Evolutionary conservation across 345 rosid genomes (phyloP).

Genomic region (Linum trigynum): DNA sequence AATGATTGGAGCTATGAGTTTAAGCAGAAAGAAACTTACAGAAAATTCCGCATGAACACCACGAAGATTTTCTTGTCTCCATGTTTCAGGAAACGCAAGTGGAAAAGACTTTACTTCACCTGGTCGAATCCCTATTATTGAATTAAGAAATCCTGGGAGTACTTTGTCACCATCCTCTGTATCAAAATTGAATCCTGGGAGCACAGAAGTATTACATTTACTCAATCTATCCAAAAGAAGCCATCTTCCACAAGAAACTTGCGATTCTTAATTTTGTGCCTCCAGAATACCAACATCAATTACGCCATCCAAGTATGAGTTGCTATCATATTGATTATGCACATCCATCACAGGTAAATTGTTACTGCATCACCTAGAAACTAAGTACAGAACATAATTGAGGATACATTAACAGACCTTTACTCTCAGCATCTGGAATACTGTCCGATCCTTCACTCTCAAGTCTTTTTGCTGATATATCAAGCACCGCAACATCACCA

Average conservation of each 20-base stretch:
- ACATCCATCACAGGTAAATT: not conserved
- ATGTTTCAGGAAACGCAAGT: constrained; percentile 71
- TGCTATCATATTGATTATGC: not conserved
- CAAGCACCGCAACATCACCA: constrained; percentile 75
- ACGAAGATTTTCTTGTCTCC: constrained; percentile 78
- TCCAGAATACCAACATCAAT: no score
- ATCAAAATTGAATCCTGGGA: constrained; percentile 77
- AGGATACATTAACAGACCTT: constrained; percentile 43
- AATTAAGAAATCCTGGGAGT: constrained; percentile 75
- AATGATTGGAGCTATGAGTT: not conserved
- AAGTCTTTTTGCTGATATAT: constrained; percentile 69
- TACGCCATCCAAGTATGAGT: not conserved
- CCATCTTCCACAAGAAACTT: no score
- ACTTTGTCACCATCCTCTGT: constrained; percentile 78
- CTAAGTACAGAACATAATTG: not conserved
- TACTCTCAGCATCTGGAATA: constrained; percentile 83
- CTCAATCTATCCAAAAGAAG: not conserved
- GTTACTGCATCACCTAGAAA: not conserved
- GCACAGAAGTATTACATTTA: not conserved
- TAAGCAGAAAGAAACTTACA: constrained; percentile 43
- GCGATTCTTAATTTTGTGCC: no score
- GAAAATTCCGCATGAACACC: constrained; percentile 82
- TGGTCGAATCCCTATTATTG: constrained; percentile 54
- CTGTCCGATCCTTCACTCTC: constrained; percentile 48
- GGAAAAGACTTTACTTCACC: constrained; percentile 79